phyloP scores from a whole-genome alignment of 2,329 filamentous ascomycete genomes.

The Amauroascus niger region DNA sequence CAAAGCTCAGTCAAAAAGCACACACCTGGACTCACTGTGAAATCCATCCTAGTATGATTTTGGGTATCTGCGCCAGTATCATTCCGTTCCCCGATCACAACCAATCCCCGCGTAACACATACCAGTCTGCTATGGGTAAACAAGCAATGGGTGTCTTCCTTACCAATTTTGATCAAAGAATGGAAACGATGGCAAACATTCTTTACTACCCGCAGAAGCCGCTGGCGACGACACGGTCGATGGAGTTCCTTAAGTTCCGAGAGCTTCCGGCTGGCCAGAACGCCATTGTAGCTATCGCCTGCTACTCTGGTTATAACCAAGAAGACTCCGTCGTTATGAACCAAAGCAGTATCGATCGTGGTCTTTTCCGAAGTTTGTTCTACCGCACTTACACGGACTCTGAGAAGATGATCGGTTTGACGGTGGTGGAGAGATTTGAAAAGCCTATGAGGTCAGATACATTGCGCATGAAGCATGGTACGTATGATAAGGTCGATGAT shows the following conservation, averaged over 20 bases:
- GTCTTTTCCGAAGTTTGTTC: slow-evolving; percentile 93
- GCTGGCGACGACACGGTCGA: slow-evolving; percentile 86
- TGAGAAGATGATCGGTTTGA: slow-evolving; percentile 91
- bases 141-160: slow-evolving; percentile 99
- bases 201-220: slow-evolving; percentile 98
- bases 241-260: slow-evolving; percentile 98
- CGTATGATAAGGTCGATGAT: slow-evolving; percentile 94
- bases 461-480: slow-evolving; percentile 83
- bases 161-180: slow-evolving; percentile 90
- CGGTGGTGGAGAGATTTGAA: slow-evolving; percentile 87
- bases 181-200: slow-evolving; percentile 99
- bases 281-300: slow-evolving; percentile 93
- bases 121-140: slow-evolving; percentile 99
- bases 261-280: slow-evolving; percentile 96
- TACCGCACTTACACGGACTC: slow-evolving; percentile 96
- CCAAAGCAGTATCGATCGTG: slow-evolving; percentile 95
- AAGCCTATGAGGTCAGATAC: slow-evolving; percentile 86
- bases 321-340: slow-evolving; percentile 99
- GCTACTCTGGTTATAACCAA: slow-evolving; percentile 98
- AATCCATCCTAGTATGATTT: slow-evolving; percentile 97
- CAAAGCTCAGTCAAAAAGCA: slow-evolving; percentile 73
- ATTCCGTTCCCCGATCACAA: slow-evolving; percentile 99
- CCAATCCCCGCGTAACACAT: slow-evolving; percentile 93
- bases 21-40: slow-evolving; percentile 97
- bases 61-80: slow-evolving; percentile 96